Evolutionary conservation across 164 flowering plant species (phyloP).

Genomic region (Vitis rupestris): DNA sequence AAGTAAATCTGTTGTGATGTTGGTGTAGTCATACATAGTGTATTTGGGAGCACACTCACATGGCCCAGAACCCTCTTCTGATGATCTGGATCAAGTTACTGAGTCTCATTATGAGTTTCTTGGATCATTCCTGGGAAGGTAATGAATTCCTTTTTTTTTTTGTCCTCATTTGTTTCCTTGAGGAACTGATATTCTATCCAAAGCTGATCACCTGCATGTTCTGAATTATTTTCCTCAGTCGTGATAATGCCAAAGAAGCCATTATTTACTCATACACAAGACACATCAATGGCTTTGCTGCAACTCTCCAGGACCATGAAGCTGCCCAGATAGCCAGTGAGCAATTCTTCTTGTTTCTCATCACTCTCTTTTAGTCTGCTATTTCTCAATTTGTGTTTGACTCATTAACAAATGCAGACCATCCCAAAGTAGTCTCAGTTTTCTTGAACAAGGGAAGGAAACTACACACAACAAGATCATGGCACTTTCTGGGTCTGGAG

Average conservation of each 20-base stretch:
- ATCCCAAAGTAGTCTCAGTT: constrained; percentile 37
- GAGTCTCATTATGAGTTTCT: constrained; percentile 30
- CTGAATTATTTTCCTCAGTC: constrained; percentile 12
- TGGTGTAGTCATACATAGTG: constrained; percentile 21
- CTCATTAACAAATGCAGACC: constrained; percentile 17
- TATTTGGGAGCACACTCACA: constrained; percentile 36
- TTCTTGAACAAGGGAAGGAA: constrained; percentile 28
- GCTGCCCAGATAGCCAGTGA: constrained; percentile 34
- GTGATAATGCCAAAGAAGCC: constrained; percentile 21
- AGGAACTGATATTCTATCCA: no score
- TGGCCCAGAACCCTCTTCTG: constrained; percentile 1
- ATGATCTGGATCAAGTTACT: constrained; percentile 10
- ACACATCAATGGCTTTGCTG: constrained; percentile 51
- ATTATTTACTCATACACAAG: constrained; percentile 40
- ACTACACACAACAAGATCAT: constrained; percentile 47
- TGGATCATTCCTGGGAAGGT: constrained; percentile 32
- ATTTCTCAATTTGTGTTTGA: background rate
- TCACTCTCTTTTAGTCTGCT: background rate
- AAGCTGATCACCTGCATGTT: background rate
- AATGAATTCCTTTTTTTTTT: background rate
- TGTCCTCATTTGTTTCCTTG: no score
- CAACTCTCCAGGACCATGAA: constrained; percentile 27
- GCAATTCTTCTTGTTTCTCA: background rate
- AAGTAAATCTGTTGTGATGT: background rate
- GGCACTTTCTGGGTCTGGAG: constrained; percentile 38